Evolutionary conservation across 78 protist species (phyloP).

Genomic region (Cavenderia fasciculata): DNA sequence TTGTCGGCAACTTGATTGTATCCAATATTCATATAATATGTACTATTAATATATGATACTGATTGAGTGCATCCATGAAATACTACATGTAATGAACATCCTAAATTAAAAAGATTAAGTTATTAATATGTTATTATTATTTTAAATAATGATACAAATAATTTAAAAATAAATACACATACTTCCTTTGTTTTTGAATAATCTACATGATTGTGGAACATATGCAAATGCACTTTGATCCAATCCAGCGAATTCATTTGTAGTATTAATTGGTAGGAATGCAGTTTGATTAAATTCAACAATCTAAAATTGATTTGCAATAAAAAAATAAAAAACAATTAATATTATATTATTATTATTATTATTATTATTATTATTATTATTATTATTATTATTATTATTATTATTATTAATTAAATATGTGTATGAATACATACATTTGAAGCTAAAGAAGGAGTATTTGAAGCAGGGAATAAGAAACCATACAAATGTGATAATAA

Average conservation of each 20-base stretch:
- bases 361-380: too few species aligned
- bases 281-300: conserved; percentile 20
- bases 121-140: too few species aligned
- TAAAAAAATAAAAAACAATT: too few species aligned
- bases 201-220: conserved; percentile 64
- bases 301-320: too few species aligned
- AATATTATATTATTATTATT: too few species aligned
- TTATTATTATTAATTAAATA: background rate
- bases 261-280: conserved; percentile 28
- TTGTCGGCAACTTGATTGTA: conserved; percentile 84
- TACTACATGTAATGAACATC: conserved; percentile 46
- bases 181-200: too few species aligned
- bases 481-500: conserved; percentile 39
- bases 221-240: conserved; percentile 59
- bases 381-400: background rate
- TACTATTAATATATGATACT: conserved; percentile 9
- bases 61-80: conserved; percentile 80
- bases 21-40: conserved; percentile 70
- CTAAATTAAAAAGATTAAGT: too few species aligned
- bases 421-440: conserved; percentile 47
- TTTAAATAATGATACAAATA: too few species aligned
- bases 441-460: background rate
- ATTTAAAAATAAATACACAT: too few species aligned
- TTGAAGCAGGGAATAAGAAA: background rate
- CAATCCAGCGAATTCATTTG: conserved; percentile 26